Evolutionary conservation across 768 basidiomycete species (phyloP).

Genomic region (Auriscalpium microsporum): DNA sequence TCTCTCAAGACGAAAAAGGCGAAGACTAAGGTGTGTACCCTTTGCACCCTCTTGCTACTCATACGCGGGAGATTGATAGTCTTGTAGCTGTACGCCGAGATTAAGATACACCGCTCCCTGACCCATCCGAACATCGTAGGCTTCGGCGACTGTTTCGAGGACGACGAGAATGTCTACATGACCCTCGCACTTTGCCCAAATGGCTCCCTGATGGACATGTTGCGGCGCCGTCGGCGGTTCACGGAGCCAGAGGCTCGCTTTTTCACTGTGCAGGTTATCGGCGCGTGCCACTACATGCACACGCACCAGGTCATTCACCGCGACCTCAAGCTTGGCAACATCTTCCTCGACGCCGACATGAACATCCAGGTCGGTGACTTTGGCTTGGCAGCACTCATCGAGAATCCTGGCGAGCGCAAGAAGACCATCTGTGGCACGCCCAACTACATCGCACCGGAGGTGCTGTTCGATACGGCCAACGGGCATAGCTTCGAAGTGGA

Average conservation of each 20-base stretch:
- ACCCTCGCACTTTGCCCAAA: slow-evolving; percentile 86
- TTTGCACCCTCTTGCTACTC: background rate
- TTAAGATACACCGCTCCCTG: slow-evolving; percentile 91
- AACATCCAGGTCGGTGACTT: slow-evolving; percentile 97
- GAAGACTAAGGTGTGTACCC: slow-evolving; percentile 77
- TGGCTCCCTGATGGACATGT: slow-evolving; percentile 86
- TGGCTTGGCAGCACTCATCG: slow-evolving; percentile 92
- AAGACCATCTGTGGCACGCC: slow-evolving; percentile 99
- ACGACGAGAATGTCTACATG: slow-evolving; percentile 95
- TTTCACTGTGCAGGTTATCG: slow-evolving; percentile 90
- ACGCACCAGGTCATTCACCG: slow-evolving; percentile 94
- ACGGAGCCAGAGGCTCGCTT: slow-evolving; percentile 89
- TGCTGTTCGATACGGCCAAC: slow-evolving; percentile 89
- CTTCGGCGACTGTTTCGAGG: slow-evolving; percentile 94
- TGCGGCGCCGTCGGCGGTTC: slow-evolving; percentile 78
- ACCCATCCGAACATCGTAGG: slow-evolving; percentile 87
- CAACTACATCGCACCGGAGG: slow-evolving; percentile 98
- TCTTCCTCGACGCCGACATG: slow-evolving; percentile 88
- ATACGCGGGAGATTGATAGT: background rate
- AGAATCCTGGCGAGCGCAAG: slow-evolving; percentile 93
- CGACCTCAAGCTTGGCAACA: slow-evolving; percentile 92
- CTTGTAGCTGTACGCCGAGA: slow-evolving; percentile 89
- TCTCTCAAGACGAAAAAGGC: slow-evolving; percentile 94
- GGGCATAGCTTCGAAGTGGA: slow-evolving; percentile 99
- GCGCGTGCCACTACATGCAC: slow-evolving; percentile 97